Evolutionary conservation across 306 rosid species (phyloP), one percentile per base, ranked within the genome.

Genomic region (Inga leiocalycina): DNA sequence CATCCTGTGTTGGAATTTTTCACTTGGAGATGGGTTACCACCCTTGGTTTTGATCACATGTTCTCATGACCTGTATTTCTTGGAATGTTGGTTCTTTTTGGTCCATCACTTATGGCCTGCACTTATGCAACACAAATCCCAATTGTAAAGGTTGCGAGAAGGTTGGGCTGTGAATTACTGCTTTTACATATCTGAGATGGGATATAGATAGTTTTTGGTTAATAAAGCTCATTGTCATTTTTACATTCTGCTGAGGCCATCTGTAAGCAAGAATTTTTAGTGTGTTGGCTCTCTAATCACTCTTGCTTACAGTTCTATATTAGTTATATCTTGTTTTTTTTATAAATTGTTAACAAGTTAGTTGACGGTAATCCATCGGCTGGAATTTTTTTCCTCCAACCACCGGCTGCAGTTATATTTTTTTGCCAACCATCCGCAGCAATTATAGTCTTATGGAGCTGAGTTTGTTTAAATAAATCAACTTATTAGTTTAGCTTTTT

Each of bases 11-110:
- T 93, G 77, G 99, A 98, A 82, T 87, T 94, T 85, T 92, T 96
- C 78, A 91, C 93, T 68, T 93, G 98, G 99, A 93, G 94, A 93
- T 96, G 99, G 99, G 83, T 93, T 82, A 94, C 92, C 54, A 77
- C 95, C 32, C 93, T 92, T 80, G 99, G 99, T 45, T 92, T 96
- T 89, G 99, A 96, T 82, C 99, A 93, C 89, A 92, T 96, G 97
- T 93, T 35, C 90, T 80, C 98, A 4, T 90, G 97, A 37, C 93
- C 97, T 76, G 45, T 92, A 85, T 93, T 93, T 82, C 93, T 96
- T 81, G 90, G 85, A 54, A 79, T 90, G 75, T 85, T 93, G 89
- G 86, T 80, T 85, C 97, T 96, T 73, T 88, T 96, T 44, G 98
- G 91, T 24, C 89, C 94, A 75, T 96, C 99, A 46, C 93, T 96